Conservation (phyloP, 192 early-diverging fungal species). For the Coemansia sp. region DNA sequence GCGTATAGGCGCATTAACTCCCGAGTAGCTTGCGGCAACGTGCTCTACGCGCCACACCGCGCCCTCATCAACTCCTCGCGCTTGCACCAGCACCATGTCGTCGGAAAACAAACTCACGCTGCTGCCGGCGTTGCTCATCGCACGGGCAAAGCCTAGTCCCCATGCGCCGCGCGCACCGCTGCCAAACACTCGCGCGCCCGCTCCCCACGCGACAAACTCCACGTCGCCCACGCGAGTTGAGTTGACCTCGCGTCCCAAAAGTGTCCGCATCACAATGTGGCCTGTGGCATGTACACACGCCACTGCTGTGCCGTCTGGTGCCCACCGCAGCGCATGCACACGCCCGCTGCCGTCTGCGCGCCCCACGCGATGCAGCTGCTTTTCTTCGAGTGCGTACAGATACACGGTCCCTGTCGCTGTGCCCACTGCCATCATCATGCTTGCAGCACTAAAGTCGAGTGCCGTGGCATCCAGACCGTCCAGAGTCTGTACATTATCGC, state of each 20-base stretch:
- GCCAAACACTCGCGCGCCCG: slow-evolving; percentile 6
- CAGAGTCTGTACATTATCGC: not conserved
- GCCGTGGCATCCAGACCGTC: slow-evolving; percentile 10
- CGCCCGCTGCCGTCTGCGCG: slow-evolving; percentile 1
- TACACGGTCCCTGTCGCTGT: slow-evolving; percentile 26
- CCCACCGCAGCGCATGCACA: slow-evolving; percentile 32
- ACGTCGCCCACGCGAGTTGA: slow-evolving; percentile 20
- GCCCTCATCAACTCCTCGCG: slow-evolving; percentile 19
- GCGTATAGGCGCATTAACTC: slow-evolving; percentile 40
- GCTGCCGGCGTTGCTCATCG: not conserved
- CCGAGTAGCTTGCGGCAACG: slow-evolving; percentile 31
- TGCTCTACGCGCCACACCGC: slow-evolving; percentile 39
- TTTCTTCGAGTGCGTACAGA: slow-evolving; percentile 9
- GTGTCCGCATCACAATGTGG: slow-evolving; percentile 34
- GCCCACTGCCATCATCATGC: slow-evolving; percentile 32
- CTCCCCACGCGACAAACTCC: not conserved
- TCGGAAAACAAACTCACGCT: slow-evolving; percentile 45
- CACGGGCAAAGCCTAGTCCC: slow-evolving; percentile 42
- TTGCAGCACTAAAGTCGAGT: slow-evolving; percentile 22
- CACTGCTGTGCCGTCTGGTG: slow-evolving; percentile 34
- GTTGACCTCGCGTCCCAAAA: slow-evolving; percentile 43
- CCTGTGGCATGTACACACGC: slow-evolving; percentile 44
- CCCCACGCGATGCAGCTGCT: slow-evolving; percentile 10
- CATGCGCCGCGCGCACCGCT: slow-evolving; percentile 21
- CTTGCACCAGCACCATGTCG: slow-evolving; percentile 42